Evolutionary conservation across 345 rosid species (phyloP).

Genomic region (Lenwebbia sp.): DNA sequence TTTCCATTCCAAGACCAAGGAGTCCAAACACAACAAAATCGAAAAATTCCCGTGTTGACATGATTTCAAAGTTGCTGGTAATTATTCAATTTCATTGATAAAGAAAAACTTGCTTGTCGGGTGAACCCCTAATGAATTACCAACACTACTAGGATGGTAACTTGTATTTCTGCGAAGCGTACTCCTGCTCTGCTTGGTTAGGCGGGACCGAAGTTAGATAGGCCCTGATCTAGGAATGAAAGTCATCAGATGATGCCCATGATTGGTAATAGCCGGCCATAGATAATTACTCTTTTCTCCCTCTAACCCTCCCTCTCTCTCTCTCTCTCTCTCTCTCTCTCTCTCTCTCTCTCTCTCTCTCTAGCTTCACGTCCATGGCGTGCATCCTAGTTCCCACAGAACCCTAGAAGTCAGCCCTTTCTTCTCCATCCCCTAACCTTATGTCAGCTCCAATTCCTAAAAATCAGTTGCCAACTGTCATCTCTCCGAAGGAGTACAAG

Average conservation of each 20-base stretch:
- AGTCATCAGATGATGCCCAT: neutral
- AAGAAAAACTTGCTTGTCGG: too few species aligned
- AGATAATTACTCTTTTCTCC: too few species aligned
- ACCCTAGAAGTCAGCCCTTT: neutral
- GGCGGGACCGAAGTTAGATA: neutral
- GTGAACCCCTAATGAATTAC: too few species aligned
- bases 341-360: neutral
- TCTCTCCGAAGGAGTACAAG: constrained; percentile 89
- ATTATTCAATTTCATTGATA: too few species aligned
- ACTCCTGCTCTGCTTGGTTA: neutral
- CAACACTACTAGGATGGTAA: too few species aligned
- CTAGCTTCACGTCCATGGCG: neutral
- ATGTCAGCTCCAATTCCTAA: constrained; percentile 25
- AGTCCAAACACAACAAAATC: constrained; percentile 38
- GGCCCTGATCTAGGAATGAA: neutral
- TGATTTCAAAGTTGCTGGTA: too few species aligned
- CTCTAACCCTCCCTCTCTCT: too few species aligned
- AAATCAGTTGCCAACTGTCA: constrained; percentile 76
- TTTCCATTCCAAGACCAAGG: constrained; percentile 7
- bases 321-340: neutral
- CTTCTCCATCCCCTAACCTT: too few species aligned
- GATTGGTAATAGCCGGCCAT: too few species aligned
- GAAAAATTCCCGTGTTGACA: too few species aligned
- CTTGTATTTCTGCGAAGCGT: too few species aligned
- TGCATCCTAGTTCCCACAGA: neutral